Evolutionary conservation across 495 filamentous ascomycete genomes (phyloP), one percentile per base, ranked within the genome.

Genomic region (Aspergillus baeticus): DNA sequence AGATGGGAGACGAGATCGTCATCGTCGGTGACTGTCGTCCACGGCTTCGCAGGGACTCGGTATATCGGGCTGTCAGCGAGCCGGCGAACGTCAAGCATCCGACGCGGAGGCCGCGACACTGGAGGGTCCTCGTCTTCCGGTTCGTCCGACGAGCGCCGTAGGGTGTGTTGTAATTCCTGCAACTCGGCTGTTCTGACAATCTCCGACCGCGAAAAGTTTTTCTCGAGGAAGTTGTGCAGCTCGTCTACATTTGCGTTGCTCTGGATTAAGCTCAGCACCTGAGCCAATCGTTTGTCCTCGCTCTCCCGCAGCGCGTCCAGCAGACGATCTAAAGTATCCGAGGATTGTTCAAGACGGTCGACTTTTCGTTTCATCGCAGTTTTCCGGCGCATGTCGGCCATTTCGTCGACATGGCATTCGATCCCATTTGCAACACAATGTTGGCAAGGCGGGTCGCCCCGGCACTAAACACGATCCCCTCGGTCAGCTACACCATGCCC

Each of bases 1-100:
- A 80, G 62, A 55, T 75, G 71, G n/a, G 77, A 80, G 3, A 82
- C 77, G 29, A 81, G 62, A 2, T 71, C 74, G 50, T 76, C 69
- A 46, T 78, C 73, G 18, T 71, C 70, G 1, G 76, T 77, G 26
- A 79, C 60, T 3, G 38, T 67, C 2, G 79, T 82, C 79, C 79
- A 82, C 4, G 75, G 74, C 10, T 59, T 62, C 1, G 77, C 69
- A 0, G 73, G 70, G 0, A 80, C 72, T 3, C 55, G 58, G 33
- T 69, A 59, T 0, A 61, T n/a, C 8, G 67, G 67, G 26, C 60
- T 62, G 53, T 68, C 63, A 15, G 50, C 55, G 10, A 70, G 57
- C 2, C 65, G 63, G 3, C 55, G 58, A 1, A 68, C 53, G 35
- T 68, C 63, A 35, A 70, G 42, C 42, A 68, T 50, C 8, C 65